Conservation (phyloP, 2,329 filamentous ascomycete genomes). For the Aspergillus sclerotialis region DNA sequence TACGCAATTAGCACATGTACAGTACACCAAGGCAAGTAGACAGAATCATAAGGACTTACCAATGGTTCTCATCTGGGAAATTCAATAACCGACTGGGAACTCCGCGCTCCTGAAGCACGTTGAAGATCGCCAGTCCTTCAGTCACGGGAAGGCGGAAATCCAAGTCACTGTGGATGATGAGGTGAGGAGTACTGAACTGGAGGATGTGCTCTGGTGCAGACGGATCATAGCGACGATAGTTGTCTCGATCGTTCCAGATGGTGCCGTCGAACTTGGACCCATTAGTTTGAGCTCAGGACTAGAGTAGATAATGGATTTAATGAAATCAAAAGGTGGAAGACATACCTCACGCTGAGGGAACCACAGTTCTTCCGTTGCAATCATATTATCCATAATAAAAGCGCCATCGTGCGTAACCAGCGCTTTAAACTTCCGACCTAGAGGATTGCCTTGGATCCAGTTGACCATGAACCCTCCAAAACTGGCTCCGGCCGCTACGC, state of each 20-base stretch:
- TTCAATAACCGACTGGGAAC: constrained; percentile 70
- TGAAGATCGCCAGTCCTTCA: constrained; percentile 75
- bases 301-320: too few relatives aligned
- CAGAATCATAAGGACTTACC: constrained; percentile 17
- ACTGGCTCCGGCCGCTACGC: constrained; percentile 35
- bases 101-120: constrained; percentile 65
- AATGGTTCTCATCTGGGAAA: constrained; percentile 70
- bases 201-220: constrained; percentile 46
- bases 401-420: constrained; percentile 85
- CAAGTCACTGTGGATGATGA: constrained; percentile 77
- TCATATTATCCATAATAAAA: constrained; percentile 54
- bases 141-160: constrained; percentile 80
- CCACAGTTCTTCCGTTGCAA: constrained; percentile 46
- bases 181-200: constrained; percentile 72
- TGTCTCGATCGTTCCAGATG: constrained; percentile 49
- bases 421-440: constrained; percentile 79
- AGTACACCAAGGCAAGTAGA: too few relatives aligned
- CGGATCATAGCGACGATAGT: constrained; percentile 66
- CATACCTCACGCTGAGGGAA: constrained; percentile 43
- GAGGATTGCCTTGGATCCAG: constrained; percentile 82
- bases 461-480: constrained; percentile 49
- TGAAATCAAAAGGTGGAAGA: too few relatives aligned
- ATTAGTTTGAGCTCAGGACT: too few relatives aligned
- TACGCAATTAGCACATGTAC: constrained; percentile 5
- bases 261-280: constrained; percentile 45